phyloP scores from a whole-genome alignment of 805 yeast genomes.

The Pichia cabralensis region DNA sequence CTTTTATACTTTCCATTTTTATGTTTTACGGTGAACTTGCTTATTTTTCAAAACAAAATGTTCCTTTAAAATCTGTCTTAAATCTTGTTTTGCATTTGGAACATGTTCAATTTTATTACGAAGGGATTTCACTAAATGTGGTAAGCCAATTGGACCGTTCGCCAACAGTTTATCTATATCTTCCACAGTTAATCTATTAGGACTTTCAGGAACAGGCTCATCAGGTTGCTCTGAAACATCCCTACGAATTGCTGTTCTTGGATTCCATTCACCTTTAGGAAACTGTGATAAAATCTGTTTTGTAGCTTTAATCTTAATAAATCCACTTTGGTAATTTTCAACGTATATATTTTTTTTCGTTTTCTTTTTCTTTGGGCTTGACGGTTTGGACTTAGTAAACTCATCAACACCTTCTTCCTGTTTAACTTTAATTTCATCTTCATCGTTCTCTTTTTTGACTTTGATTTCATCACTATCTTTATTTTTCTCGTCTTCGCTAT shows the following conservation, averaged over 20 bases:
- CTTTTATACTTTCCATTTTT: not conserved
- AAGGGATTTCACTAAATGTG: constrained; percentile 50
- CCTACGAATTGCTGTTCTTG: constrained; percentile 33
- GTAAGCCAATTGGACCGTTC: constrained; percentile 39
- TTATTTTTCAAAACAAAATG: constrained; percentile 24
- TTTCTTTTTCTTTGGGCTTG: constrained; percentile 4
- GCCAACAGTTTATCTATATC: constrained; percentile 61
- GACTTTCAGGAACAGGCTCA: constrained; percentile 1
- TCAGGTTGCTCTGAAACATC: constrained; percentile 7
- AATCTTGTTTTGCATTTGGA: constrained; percentile 50
- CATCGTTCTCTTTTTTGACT: constrained; percentile 5
- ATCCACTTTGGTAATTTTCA: constrained; percentile 36
- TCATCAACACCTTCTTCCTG: not conserved
- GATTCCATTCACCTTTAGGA: constrained; percentile 82
- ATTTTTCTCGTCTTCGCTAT: constrained; percentile 24
- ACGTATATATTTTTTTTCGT: constrained; percentile 26
- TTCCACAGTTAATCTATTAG: constrained; percentile 37
- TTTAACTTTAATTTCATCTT: not conserved
- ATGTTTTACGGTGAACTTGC: constrained; percentile 18
- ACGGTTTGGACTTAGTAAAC: not conserved
- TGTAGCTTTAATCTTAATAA: constrained; percentile 57
- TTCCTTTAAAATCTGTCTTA: constrained; percentile 32
- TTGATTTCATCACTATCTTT: constrained; percentile 5
- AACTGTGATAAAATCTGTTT: constrained; percentile 50
- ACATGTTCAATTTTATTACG: constrained; percentile 55